Base-by-base conservation (phyloP, 164 flowering plant species). In the Tetrastigma voinierianum region DNA sequence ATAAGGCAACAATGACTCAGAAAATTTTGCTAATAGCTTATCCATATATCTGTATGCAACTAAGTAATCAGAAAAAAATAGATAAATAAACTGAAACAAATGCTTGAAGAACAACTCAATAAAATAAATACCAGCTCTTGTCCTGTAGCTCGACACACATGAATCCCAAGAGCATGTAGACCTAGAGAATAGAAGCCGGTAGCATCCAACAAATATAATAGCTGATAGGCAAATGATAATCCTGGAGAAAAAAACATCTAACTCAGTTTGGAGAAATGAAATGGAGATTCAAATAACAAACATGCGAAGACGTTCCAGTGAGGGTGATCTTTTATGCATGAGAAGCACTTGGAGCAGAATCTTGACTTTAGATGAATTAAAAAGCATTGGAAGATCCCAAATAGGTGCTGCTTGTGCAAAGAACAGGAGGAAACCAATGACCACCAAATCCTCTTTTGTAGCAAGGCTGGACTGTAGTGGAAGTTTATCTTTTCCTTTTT, bases 91-190 rank as follows among this genome's bases (percentile, higher is more conserved):
- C 6, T 32, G 40, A 32, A 32, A 32, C 40, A 32, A 48, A 61
- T 61, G 25, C 46, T 61, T 46, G 61, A 32, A 64, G 18, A 14
- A 69, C 20, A 53, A 24, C n/a, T 62, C n/a, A 51, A 48, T 46
- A 20, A 65, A 70, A 24, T 18, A 32, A 15, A 51, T 88, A 96
- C 99, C 95, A 96, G 77, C 76, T 96, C 99, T 75, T 96, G 99
- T 54, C 97, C 99, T 49, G 99, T 96, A 60, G 99, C 98, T 76
- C 99, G 95, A 76, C 93, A 89, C 48, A 96, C 98, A 71, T 92
- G 95, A 80, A 93, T 78, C 47, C 93, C 87, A 76, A 93, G 92
- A 19, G 77, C 90, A 81, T 96, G 97, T 66, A 96, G 70, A 68
- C 86, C 99, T 25, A 85, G 77, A 66, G 96, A 87, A 78, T 92